Conservation (phyloP, 164 flowering plant species). For the Kingdonia uniflora region DNA sequence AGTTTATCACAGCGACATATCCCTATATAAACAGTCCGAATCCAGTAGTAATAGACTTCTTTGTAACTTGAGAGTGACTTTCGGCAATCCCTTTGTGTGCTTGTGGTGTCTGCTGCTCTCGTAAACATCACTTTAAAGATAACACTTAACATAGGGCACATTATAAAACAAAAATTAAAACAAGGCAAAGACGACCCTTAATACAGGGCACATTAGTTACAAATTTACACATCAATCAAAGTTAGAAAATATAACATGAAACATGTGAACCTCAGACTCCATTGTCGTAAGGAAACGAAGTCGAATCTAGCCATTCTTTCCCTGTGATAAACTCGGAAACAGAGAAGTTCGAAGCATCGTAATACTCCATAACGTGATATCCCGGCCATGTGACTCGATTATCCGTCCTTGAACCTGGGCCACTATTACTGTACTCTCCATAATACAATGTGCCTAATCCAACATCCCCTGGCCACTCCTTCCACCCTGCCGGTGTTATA, state of each 20-base stretch:
- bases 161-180: no score
- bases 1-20: no score
- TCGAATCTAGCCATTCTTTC: constrained; percentile 62
- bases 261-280: constrained; percentile 24
- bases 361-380: constrained; percentile 47
- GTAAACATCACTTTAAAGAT: no score
- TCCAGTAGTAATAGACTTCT: no score
- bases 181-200: not conserved
- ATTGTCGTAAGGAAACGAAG: constrained; percentile 67
- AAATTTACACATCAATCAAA: no score
- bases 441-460: constrained; percentile 52
- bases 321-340: constrained; percentile 54
- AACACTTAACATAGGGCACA: no score
- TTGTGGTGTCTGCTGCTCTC: no score
- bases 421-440: constrained; percentile 61
- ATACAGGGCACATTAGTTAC: no score
- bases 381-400: constrained; percentile 62
- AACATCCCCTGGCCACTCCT: constrained; percentile 35
- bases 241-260: no score
- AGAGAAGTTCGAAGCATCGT: constrained; percentile 53
- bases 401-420: constrained; percentile 50
- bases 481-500: constrained; percentile 59
- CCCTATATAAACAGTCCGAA: no score
- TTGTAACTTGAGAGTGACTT: no score
- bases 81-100: no score